Percentiles rank a stretch among this genome's conserved stretches.
Evolutionary conservation across 306 rosid species (phyloP).

Genomic region (Potentilla sterilis): DNA sequence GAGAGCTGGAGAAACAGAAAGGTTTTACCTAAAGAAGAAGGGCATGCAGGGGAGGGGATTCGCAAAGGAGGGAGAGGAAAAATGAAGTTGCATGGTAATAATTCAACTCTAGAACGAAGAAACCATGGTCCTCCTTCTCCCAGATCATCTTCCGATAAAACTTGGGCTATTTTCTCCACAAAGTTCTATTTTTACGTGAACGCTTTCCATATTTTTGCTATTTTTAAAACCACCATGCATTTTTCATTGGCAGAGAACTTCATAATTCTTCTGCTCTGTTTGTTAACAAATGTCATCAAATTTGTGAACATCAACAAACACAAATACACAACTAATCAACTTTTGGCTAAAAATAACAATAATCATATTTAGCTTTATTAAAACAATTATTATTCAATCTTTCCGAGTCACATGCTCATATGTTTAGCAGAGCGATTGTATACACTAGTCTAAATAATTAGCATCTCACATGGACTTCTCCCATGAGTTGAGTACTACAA

Average conservation of each 20-base stretch:
- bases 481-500: too few species aligned
- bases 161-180: constrained; percentile 6
- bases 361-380: background rate
- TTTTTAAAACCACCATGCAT: constrained; percentile 5
- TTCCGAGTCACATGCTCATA: background rate
- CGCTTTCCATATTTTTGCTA: background rate
- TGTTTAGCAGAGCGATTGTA: too few species aligned
- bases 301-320: background rate
- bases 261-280: background rate
- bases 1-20: background rate
- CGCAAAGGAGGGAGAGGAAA: constrained; percentile 33
- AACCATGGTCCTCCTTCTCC: constrained; percentile 19
- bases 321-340: background rate
- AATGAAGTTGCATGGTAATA: constrained; percentile 30
- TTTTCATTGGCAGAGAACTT: constrained; percentile 7
- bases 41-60: constrained; percentile 40
- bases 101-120: constrained; percentile 8
- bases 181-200: constrained; percentile 19
- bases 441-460: too few species aligned
- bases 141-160: constrained; percentile 21
- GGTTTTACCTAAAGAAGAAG: constrained; percentile 38
- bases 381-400: background rate
- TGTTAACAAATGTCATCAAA: background rate
- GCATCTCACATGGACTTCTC: too few species aligned
- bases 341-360: background rate